Percentiles rank a stretch among this genome's conserved stretches.
Conservation (phyloP, 768 basidiomycete species). For the Tulasnella sp. region DNA sequence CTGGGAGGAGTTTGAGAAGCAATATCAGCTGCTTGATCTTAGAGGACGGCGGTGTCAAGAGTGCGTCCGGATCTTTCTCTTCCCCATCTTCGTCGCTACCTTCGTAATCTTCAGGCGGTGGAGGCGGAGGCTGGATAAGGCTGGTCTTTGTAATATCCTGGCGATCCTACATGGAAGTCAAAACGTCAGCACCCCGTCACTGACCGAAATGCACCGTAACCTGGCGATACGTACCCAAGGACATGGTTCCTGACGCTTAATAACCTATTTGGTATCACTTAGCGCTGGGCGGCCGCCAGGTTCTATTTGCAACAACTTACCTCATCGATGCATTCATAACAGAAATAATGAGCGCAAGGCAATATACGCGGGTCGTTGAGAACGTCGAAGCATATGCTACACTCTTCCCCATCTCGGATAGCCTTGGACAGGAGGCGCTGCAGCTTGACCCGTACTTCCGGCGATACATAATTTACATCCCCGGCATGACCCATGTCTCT, state of each 20-base stretch:
- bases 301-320: background rate
- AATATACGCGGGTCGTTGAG: conserved; percentile 56
- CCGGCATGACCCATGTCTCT: too few relatives aligned
- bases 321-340: conserved; percentile 38
- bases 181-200: too few relatives aligned
- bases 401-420: conserved; percentile 74
- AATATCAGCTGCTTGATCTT: conserved; percentile 59
- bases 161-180: conserved; percentile 61
- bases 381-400: conserved; percentile 33
- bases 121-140: conserved; percentile 50
- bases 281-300: too few relatives aligned
- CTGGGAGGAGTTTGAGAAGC: background rate
- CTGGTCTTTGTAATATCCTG: conserved; percentile 41
- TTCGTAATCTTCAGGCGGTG: conserved; percentile 35
- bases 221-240: conserved; percentile 47
- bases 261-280: too few relatives aligned
- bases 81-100: conserved; percentile 25
- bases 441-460: too few relatives aligned
- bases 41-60: conserved; percentile 49
- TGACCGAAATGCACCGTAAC: too few relatives aligned
- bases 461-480: too few relatives aligned
- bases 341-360: conserved; percentile 59
- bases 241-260: conserved; percentile 60
- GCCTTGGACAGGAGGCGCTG: conserved; percentile 48
- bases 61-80: conserved; percentile 28